Base-by-base conservation (phyloP, 257 asterid species). In the Solanum chmielewskii region DNA sequence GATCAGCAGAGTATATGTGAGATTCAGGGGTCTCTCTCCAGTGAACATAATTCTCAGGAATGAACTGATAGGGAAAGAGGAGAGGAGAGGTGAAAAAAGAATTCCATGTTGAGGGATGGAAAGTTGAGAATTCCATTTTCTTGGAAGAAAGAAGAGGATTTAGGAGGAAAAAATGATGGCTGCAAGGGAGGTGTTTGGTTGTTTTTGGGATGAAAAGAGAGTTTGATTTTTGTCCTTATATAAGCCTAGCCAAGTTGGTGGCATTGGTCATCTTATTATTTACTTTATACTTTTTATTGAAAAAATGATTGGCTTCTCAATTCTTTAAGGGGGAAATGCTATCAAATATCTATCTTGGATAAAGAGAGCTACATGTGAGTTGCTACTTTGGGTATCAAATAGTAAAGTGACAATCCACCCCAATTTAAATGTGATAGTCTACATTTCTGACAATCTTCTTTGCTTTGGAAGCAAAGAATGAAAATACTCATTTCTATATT, bases 11-110 rank as follows among this genome's bases (percentile, higher is more conserved):
- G 85, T 92, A 95, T 49, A 93, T 64, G 92, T 94, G 97, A 87
- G 94, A 95, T 70, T 94, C 90, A 39, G 97, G 96, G 44, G 97
- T 95, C 68, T 92, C 93, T 59, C 90, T 85, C 97, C 94, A 95
- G 84, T 94, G 96, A 84, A 95, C 93, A 88, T 91, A 87, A 90
- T 94, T 94, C 86, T 93, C 91, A 10, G 93, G 95, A 88, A 90
- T 75, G 89, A 87, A 89, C 64, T 88, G 90, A 81, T 88, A 49
- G 75, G 92, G 93, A 83, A 39, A 86, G 37, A 88, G 86, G 85
- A 82, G 91, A 85, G 93, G 60, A 70, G 91, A 87, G 49, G 89
- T 88, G 87, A 92, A 87, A 89, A 89, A 84, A 78, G 92, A 66
- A 86, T 70, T 74, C 90, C 86, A 33, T 39, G 86, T 80, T 64